Percentiles rank a stretch among this genome's conserved stretches.
Conservation (phyloP, 306 rosid genomes). For the Prosopis cineraria region DNA sequence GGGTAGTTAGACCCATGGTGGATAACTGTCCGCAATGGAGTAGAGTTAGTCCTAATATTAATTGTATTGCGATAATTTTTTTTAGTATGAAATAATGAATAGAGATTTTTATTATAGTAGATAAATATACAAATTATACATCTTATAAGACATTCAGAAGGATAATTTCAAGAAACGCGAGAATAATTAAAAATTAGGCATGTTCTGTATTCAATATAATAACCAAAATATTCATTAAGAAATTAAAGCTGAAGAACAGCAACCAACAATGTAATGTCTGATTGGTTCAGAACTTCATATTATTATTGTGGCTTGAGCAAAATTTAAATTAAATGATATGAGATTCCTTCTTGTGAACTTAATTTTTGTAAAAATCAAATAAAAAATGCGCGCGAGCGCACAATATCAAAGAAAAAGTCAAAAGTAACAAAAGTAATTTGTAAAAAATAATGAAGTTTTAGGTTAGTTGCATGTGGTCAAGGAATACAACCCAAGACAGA, state of each 20-base stretch:
- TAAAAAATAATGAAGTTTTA: constrained; percentile 23
- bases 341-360: neutral
- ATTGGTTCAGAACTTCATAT: neutral
- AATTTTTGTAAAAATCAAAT: neutral
- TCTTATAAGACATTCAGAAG: neutral
- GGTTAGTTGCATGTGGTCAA: constrained; percentile 41
- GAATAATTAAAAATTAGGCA: neutral
- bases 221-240: neutral
- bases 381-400: neutral
- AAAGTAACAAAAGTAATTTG: constrained; percentile 11
- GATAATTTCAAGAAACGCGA: neutral
- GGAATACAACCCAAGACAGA: constrained; percentile 46
- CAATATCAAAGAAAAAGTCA: neutral
- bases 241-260: neutral
- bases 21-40: neutral
- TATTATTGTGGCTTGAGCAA: neutral
- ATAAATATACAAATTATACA: neutral
- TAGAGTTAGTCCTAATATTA: neutral
- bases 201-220: neutral
- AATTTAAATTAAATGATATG: neutral
- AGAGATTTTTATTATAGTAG: neutral
- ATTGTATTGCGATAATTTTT: neutral
- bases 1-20: neutral
- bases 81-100: neutral
- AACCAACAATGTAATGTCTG: neutral